Evolutionary conservation across 345 rosid species (phyloP).

Genomic region (Sapria himalayana): DNA sequence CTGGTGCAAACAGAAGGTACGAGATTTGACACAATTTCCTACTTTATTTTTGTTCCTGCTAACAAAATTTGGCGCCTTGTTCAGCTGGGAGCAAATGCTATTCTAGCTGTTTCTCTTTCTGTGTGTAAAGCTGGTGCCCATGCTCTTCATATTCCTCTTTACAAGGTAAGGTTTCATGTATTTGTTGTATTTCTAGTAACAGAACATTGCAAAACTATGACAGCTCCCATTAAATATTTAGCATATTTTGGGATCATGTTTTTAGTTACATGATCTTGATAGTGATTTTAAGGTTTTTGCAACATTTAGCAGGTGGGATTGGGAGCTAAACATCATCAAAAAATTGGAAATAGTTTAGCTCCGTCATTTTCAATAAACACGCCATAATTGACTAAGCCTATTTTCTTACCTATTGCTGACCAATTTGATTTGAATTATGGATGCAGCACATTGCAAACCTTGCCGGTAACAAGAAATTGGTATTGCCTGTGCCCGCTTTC

Average conservation of each 20-base stretch:
- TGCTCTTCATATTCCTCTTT: slow-evolving; percentile 48
- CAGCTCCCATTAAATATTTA: too few species aligned
- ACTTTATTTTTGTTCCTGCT: not conserved
- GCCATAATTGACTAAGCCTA: too few species aligned
- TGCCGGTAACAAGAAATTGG: slow-evolving; percentile 79
- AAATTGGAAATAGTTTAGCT: too few species aligned
- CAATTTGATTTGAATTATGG: not conserved
- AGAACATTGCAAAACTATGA: too few species aligned
- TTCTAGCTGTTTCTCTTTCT: slow-evolving; percentile 82
- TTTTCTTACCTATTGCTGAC: too few species aligned
- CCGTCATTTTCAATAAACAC: too few species aligned
- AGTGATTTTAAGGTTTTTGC: too few species aligned
- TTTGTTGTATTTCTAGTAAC: not conserved
- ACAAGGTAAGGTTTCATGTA: slow-evolving; percentile 49
- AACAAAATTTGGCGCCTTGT: not conserved
- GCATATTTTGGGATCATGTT: too few species aligned
- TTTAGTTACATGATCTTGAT: too few species aligned
- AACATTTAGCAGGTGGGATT: too few species aligned
- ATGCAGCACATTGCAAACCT: slow-evolving; percentile 81
- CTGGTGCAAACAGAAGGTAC: slow-evolving; percentile 97
- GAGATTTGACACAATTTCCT: not conserved
- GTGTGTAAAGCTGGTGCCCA: slow-evolving; percentile 81
- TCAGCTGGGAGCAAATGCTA: slow-evolving; percentile 94
- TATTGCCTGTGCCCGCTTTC: slow-evolving; percentile 91
- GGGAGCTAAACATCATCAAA: too few species aligned